A percentile compares a stretch with the other conserved stretches of the same genome.
Evolutionary conservation across 148 eudicot species (phyloP).

Genomic region (Vaccinium macrocarpon): DNA sequence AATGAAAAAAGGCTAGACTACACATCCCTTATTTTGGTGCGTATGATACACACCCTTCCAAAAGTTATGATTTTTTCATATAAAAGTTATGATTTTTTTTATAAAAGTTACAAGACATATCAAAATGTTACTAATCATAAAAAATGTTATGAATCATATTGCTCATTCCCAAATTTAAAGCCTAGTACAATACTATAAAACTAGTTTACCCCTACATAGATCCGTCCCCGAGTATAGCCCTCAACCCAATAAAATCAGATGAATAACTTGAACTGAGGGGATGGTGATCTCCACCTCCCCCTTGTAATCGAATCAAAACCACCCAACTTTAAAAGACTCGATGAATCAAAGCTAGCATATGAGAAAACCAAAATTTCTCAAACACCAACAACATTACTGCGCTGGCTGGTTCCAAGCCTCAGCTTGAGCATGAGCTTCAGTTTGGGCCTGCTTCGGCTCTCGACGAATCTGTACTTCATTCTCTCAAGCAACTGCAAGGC

Average conservation of each 20-base stretch:
- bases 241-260: constrained; percentile 25
- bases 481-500: constrained; percentile 78
- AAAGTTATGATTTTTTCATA: too few relatives aligned
- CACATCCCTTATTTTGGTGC: too few relatives aligned
- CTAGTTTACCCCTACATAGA: too few relatives aligned
- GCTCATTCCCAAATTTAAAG: too few relatives aligned
- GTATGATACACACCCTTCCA: too few relatives aligned
- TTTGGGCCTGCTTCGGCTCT: constrained; percentile 52
- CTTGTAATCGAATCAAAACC: constrained; percentile 25
- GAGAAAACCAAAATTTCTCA: constrained; percentile 19
- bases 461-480: constrained; percentile 51
- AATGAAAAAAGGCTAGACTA: too few relatives aligned
- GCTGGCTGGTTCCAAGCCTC: constrained; percentile 16
- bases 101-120: too few relatives aligned
- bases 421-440: constrained; percentile 35
- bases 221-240: too few relatives aligned
- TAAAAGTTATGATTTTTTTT: too few relatives aligned
- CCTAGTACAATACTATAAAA: too few relatives aligned
- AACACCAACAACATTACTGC: constrained; percentile 29
- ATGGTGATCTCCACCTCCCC: constrained; percentile 71
- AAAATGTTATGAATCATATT: too few relatives aligned
- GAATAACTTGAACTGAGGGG: constrained; percentile 29
- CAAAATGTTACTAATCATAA: too few relatives aligned
- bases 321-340: constrained; percentile 11
- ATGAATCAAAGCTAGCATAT: constrained; percentile 14